These are phyloP conservation scores for Salicornia ramosissima DNA, from an alignment of 148 eudicot genomes.

Conservation along the genomic window DNA sequence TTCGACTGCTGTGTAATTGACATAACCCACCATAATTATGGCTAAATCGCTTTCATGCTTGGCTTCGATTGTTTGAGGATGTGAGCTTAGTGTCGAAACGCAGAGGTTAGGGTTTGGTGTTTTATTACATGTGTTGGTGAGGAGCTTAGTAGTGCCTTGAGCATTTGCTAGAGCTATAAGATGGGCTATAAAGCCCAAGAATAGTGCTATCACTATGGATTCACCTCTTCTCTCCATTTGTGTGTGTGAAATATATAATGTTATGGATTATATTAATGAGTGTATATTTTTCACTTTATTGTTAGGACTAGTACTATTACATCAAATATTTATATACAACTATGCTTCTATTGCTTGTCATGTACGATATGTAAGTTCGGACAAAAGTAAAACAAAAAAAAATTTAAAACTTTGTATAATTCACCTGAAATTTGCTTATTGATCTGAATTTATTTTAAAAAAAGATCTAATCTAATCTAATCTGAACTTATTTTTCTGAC, in stretches of 20 bases:
- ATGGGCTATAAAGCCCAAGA: background rate
- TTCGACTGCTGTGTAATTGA: background rate
- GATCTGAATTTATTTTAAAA: too few species aligned
- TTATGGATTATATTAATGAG: background rate
- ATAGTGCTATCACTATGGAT: background rate
- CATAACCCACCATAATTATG: background rate
- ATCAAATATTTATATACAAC: too few species aligned
- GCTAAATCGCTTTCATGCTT: background rate
- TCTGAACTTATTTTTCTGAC: too few species aligned
- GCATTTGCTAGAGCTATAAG: background rate
- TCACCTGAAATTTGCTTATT: too few species aligned
- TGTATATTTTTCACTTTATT: background rate
- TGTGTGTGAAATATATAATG: too few species aligned
- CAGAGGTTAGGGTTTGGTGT: constrained; percentile 12
- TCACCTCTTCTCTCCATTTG: background rate
- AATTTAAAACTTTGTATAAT: too few species aligned
- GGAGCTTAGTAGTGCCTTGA: constrained; percentile 1
- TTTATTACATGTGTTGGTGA: constrained; percentile 13
- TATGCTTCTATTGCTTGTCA: too few species aligned
- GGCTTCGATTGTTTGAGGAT: background rate
- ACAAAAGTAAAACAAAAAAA: too few species aligned
- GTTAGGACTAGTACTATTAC: too few species aligned
- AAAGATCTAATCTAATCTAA: too few species aligned
- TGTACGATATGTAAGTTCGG: too few species aligned
- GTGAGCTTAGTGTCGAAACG: constrained; percentile 9